Percentiles rank a stretch among this genome's conserved stretches.
These are phyloP conservation scores for Graphiopsis chlorocephala DNA, from an alignment of 2,329 filamentous ascomycete genomes.

Conservation along the genomic window DNA sequence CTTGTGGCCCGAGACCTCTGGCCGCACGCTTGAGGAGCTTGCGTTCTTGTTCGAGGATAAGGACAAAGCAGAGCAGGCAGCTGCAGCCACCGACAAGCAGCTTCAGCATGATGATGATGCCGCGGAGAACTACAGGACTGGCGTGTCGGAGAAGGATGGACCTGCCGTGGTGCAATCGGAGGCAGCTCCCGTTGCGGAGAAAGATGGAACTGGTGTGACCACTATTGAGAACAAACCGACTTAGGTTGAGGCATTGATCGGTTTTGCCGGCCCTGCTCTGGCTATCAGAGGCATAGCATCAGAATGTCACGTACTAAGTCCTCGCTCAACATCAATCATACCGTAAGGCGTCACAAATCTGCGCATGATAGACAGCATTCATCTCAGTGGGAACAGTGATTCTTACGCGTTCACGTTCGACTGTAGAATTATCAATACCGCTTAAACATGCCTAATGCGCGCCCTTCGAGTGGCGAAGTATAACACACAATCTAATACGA, in stretches of 20 bases:
- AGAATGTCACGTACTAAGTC: not conserved
- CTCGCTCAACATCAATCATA: not conserved
- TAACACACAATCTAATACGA: no score
- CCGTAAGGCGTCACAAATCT: not conserved
- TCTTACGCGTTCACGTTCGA: not conserved
- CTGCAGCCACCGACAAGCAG: conserved; percentile 12
- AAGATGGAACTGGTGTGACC: not conserved
- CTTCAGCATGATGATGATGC: not conserved
- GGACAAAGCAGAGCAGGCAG: conserved; percentile 29
- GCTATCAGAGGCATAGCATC: not conserved
- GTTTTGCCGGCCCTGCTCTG: not conserved
- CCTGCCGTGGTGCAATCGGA: not conserved
- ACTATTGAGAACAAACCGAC: conserved; percentile 7
- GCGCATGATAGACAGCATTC: not conserved
- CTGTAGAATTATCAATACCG: not conserved
- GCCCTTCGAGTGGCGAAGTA: no score
- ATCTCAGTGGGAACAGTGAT: not conserved
- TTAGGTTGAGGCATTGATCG: not conserved
- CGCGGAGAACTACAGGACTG: not conserved
- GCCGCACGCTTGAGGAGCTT: conserved; percentile 45
- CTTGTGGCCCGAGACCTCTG: conserved; percentile 46
- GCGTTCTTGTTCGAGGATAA: conserved; percentile 36
- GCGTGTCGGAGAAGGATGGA: not conserved
- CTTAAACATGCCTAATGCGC: not conserved
- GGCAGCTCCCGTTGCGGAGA: not conserved